Percentiles rank a stretch among this genome's conserved stretches.
phyloP scores from a whole-genome alignment of 202 grass and related monocot genomes.

The Eragrostis tef region DNA sequence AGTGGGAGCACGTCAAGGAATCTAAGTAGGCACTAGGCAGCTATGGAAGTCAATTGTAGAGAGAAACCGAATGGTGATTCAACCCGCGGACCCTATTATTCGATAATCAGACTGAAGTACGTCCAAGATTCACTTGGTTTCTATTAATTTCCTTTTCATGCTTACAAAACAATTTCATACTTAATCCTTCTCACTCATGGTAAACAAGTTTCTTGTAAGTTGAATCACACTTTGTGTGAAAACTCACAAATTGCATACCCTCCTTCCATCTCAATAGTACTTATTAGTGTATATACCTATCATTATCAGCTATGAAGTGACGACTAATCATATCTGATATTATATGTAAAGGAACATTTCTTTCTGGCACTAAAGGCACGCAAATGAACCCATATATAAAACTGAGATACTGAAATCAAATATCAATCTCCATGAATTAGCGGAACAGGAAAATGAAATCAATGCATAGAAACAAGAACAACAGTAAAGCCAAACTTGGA shows the following conservation, averaged over 20 bases:
- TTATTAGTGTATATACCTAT: constrained; percentile 23
- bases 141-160: constrained; percentile 38
- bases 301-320: neutral
- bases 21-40: too few relatives aligned
- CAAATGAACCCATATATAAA: constrained; percentile 11
- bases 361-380: constrained; percentile 26
- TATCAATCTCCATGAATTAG: constrained; percentile 34
- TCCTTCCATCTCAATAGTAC: constrained; percentile 32
- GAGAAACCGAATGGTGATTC: neutral
- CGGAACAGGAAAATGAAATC: constrained; percentile 20
- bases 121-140: constrained; percentile 13
- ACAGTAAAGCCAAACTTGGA: constrained; percentile 35
- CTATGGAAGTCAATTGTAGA: too few relatives aligned
- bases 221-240: neutral
- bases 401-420: constrained; percentile 15
- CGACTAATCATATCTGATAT: constrained; percentile 22
- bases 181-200: constrained; percentile 10
- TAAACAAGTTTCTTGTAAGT: neutral
- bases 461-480: constrained; percentile 34
- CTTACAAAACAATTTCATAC: constrained; percentile 13
- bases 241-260: neutral
- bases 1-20: too few relatives aligned
- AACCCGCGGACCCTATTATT: neutral
- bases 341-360: constrained; percentile 19
- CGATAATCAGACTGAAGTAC: constrained; percentile 6